phyloP scores from a whole-genome alignment of 345 rosid genomes.

The Eutrema heterophyllum region DNA sequence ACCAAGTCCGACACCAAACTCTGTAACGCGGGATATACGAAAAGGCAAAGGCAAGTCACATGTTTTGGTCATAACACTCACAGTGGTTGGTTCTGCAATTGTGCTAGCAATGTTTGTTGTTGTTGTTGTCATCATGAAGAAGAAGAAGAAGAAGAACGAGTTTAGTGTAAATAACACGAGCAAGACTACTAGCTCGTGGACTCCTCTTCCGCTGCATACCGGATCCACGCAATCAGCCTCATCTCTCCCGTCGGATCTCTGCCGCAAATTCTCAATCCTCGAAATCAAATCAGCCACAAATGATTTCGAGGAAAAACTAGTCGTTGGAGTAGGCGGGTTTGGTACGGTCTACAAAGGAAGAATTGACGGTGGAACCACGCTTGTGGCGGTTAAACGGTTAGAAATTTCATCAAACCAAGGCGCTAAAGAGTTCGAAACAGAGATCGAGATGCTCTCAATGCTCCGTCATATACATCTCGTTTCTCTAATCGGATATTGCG shows the following conservation, averaged over 20 bases:
- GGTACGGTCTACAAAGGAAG: constrained; percentile 41
- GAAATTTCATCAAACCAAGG: constrained; percentile 34
- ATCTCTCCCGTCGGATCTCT: constrained; percentile 26
- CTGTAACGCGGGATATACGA: background rate
- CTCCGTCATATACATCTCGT: constrained; percentile 38
- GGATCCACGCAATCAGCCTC: constrained; percentile 8
- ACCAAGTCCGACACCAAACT: background rate
- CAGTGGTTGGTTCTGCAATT: too few relatives aligned
- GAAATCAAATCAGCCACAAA: constrained; percentile 39
- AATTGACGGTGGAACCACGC: constrained; percentile 23
- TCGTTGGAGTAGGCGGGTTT: constrained; percentile 40
- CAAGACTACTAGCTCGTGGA: too few relatives aligned
- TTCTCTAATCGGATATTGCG: constrained; percentile 37
- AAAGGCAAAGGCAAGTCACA: background rate
- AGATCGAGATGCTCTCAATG: constrained; percentile 41
- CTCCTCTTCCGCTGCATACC: background rate
- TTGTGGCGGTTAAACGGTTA: constrained; percentile 38
- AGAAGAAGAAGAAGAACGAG: too few relatives aligned
- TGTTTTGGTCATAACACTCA: background rate
- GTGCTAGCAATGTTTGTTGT: too few relatives aligned
- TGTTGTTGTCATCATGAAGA: too few relatives aligned
- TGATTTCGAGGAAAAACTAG: constrained; percentile 28
- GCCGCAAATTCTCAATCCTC: constrained; percentile 28
- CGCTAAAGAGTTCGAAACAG: constrained; percentile 34
- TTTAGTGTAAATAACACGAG: too few relatives aligned